Evolutionary conservation across 2,329 filamentous ascomycete genomes (phyloP).

Genomic region (Colletotrichum acutatum): DNA sequence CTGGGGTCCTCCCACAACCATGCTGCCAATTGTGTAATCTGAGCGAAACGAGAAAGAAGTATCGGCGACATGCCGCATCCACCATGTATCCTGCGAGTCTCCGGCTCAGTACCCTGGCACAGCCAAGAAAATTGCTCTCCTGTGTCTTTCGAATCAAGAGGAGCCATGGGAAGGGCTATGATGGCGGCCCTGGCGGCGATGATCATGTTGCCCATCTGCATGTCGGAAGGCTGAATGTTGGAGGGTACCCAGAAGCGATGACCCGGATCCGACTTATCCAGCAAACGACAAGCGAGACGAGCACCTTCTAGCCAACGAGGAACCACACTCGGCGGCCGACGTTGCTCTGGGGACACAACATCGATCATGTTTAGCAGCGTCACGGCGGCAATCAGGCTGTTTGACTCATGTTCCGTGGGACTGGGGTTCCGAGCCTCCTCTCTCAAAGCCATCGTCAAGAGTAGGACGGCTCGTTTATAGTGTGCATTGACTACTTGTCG

Average conservation of each 20-base stretch:
- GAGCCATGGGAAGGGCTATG: conserved; percentile 52
- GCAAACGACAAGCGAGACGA: conserved; percentile 46
- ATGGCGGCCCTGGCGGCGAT: conserved; percentile 53
- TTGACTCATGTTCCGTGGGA: conserved; percentile 14
- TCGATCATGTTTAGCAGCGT: conserved; percentile 30
- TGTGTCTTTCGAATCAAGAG: conserved; percentile 41
- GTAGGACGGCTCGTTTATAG: conserved; percentile 42
- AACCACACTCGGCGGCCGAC: conserved; percentile 45
- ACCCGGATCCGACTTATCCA: conserved; percentile 49
- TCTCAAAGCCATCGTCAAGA: conserved; percentile 41
- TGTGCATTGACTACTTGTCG: conserved; percentile 46
- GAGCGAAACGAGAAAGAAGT: conserved; percentile 49
- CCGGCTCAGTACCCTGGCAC: conserved; percentile 47
- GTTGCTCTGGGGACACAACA: conserved; percentile 48
- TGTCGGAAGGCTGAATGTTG: conserved; percentile 47
- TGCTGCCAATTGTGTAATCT: conserved; percentile 50
- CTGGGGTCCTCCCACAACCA: conserved; percentile 38
- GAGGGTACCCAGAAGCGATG: conserved; percentile 48
- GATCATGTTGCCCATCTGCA: conserved; percentile 51
- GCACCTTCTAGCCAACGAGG: conserved; percentile 53
- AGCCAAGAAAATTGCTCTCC: conserved; percentile 52
- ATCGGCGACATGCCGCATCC: conserved; percentile 55
- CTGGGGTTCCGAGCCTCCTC: not conserved
- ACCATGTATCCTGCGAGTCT: conserved; percentile 52
- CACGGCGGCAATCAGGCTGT: conserved; percentile 41